phyloP scores from a whole-genome alignment of 108 stramenopile genomes.

The Fragilaria crotonensis region DNA sequence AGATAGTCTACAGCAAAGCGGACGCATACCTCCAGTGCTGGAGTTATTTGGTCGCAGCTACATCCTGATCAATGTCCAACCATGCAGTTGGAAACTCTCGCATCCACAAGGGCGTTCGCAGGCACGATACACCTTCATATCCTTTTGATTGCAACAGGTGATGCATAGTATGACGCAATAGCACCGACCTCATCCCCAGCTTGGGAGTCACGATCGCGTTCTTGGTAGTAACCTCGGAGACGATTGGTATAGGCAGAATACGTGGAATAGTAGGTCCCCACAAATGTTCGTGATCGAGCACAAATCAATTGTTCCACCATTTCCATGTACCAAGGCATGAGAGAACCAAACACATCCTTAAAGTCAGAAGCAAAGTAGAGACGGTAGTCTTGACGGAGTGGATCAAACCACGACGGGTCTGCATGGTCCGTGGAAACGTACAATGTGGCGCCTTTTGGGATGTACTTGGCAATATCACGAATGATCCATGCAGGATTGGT shows the following conservation, averaged over 20 bases:
- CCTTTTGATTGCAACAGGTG: conserved; percentile 21
- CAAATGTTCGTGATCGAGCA: conserved; percentile 39
- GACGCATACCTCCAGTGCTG: too few relatives aligned
- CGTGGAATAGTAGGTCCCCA: conserved; percentile 45
- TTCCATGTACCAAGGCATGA: conserved; percentile 30
- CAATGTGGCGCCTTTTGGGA: conserved; percentile 9
- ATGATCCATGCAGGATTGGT: too few relatives aligned
- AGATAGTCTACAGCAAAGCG: too few relatives aligned
- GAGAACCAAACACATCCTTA: conserved; percentile 23
- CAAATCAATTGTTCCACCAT: too few relatives aligned
- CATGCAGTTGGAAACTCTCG: conserved; percentile 58
- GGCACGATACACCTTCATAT: conserved; percentile 40
- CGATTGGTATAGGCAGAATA: conserved; percentile 44
- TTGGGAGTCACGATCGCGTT: conserved; percentile 29
- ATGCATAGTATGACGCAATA: conserved; percentile 40
- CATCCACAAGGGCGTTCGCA: conserved; percentile 39
- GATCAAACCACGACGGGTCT: conserved; percentile 56
- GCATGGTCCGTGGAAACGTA: conserved; percentile 57
- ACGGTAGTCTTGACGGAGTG: conserved; percentile 38
- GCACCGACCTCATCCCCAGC: conserved; percentile 40
- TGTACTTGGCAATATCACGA: conserved; percentile 13
- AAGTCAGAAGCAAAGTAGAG: conserved; percentile 41
- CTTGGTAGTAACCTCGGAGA: conserved; percentile 50
- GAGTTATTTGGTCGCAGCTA: too few relatives aligned
- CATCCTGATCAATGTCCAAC: conserved; percentile 56